Evolutionary conservation across 2,329 filamentous ascomycete genomes (phyloP).

Genomic region (Cytospora mali): DNA sequence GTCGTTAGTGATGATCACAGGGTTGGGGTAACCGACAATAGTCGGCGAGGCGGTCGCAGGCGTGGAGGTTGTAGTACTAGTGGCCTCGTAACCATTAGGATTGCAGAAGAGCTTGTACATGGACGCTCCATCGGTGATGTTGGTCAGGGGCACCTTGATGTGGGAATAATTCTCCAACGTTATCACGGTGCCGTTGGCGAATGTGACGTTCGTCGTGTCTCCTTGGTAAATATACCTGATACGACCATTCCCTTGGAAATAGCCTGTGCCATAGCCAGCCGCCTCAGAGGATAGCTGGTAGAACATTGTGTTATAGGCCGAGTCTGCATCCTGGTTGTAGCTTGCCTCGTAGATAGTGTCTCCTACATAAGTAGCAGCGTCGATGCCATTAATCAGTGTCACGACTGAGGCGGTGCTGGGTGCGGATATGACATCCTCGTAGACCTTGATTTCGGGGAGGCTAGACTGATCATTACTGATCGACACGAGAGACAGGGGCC

Average conservation of each 20-base stretch:
- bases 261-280: slow-evolving; percentile 31
- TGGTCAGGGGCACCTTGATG: slow-evolving; percentile 36
- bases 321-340: slow-evolving; percentile 37
- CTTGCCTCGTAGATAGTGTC: slow-evolving; percentile 44
- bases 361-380: slow-evolving; percentile 42
- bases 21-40: slow-evolving; percentile 35
- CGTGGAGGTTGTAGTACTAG: slow-evolving; percentile 9
- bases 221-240: slow-evolving; percentile 34
- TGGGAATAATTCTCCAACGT: slow-evolving; percentile 38
- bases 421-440: slow-evolving; percentile 36
- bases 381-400: slow-evolving; percentile 36
- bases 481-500: slow-evolving; percentile 44
- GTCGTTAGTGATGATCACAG: slow-evolving; percentile 36
- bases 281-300: slow-evolving; percentile 33
- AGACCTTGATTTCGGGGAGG: slow-evolving; percentile 52
- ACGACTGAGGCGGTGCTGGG: slow-evolving; percentile 33
- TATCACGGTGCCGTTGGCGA: slow-evolving; percentile 40
- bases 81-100: slow-evolving; percentile 21
- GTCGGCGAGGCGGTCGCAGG: slow-evolving; percentile 19
- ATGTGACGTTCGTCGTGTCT: slow-evolving; percentile 40
- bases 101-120: slow-evolving; percentile 41
- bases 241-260: slow-evolving; percentile 39
- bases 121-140: slow-evolving; percentile 38
- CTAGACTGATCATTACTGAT: slow-evolving; percentile 39
- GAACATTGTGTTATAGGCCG: slow-evolving; percentile 45